Percentiles rank a stretch among this genome's conserved stretches.
phyloP scores from a whole-genome alignment of 495 filamentous ascomycete genomes.

The Podospora fimiseda region DNA sequence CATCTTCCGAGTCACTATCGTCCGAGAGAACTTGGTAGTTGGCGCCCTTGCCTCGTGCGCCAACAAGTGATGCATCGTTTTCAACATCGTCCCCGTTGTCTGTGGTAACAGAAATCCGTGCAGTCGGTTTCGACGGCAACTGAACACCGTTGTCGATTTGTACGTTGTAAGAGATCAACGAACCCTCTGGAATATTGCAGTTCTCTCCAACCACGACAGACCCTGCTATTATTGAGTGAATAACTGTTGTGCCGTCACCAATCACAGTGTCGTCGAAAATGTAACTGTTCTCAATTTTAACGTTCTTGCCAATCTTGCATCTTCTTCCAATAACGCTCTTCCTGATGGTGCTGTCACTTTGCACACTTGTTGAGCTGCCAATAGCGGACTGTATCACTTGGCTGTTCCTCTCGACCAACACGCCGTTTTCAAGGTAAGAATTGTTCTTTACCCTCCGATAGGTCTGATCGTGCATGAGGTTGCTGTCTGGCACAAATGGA shows the following conservation, averaged over 20 bases:
- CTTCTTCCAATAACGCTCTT: slow-evolving; percentile 74
- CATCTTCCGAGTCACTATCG: slow-evolving; percentile 44
- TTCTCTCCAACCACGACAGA: slow-evolving; percentile 62
- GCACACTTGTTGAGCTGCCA: slow-evolving; percentile 69
- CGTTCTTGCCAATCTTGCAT: slow-evolving; percentile 80
- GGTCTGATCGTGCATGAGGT: slow-evolving; percentile 66
- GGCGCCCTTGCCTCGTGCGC: slow-evolving; percentile 48
- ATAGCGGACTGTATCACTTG: slow-evolving; percentile 57
- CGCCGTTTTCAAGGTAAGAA: slow-evolving; percentile 65
- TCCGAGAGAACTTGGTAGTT: slow-evolving; percentile 38
- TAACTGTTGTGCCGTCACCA: slow-evolving; percentile 62
- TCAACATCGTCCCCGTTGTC: slow-evolving; percentile 34
- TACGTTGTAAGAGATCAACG: slow-evolving; percentile 75
- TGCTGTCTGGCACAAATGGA: slow-evolving; percentile 87
- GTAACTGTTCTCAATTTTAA: slow-evolving; percentile 70
- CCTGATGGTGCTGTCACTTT: slow-evolving; percentile 58
- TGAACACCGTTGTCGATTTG: slow-evolving; percentile 53
- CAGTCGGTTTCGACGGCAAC: slow-evolving; percentile 22
- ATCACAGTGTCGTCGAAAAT: slow-evolving; percentile 84
- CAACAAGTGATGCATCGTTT: slow-evolving; percentile 51
- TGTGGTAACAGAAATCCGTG: slow-evolving; percentile 33
- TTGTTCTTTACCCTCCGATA: slow-evolving; percentile 67
- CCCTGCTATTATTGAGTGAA: slow-evolving; percentile 69
- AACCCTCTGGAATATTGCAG: slow-evolving; percentile 61
- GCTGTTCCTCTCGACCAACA: slow-evolving; percentile 48